phyloP scores from a whole-genome alignment of 1,139 yeast species.

The Kurtzmaniella natalensis region DNA sequence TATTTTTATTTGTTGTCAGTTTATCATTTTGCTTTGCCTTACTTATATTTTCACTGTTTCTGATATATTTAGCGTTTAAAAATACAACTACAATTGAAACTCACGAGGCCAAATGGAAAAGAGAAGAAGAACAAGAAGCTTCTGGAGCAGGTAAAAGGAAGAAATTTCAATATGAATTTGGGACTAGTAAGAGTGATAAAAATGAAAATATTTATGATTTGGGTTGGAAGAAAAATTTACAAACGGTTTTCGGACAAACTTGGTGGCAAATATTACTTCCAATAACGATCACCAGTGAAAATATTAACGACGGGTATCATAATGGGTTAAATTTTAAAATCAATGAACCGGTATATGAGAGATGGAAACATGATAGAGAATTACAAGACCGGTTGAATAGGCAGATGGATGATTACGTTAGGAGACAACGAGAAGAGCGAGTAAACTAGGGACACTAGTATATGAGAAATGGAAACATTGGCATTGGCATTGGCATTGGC shows the following conservation, averaged over 20 bases:
- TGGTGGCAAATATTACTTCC: conserved; percentile 76
- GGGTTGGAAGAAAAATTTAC: conserved; percentile 61
- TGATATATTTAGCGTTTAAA: conserved; percentile 51
- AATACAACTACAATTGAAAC: conserved; percentile 84
- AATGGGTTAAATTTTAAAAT: conserved; percentile 53
- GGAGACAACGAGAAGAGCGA: conserved; percentile 18
- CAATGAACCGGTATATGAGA: conserved; percentile 38
- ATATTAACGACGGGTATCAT: conserved; percentile 23
- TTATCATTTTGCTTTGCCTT: conserved; percentile 64
- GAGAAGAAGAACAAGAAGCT: conserved; percentile 31
- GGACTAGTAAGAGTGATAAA: conserved; percentile 25
- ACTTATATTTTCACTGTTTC: conserved; percentile 53
- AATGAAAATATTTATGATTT: conserved; percentile 72
- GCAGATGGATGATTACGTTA: conserved; percentile 34
- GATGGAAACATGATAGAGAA: conserved; percentile 37
- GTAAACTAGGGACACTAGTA: too few relatives aligned
- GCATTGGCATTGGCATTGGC: too few relatives aligned
- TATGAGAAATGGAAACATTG: too few relatives aligned
- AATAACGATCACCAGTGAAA: conserved; percentile 23
- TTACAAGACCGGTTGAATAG: conserved; percentile 46
- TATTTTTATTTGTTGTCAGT: conserved; percentile 57
- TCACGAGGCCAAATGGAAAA: conserved; percentile 48
- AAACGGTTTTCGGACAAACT: conserved; percentile 64
- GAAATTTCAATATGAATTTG: conserved; percentile 33
- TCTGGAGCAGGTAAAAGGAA: conserved; percentile 6